Evolutionary conservation across 192 early-diverging fungal species (phyloP), one percentile per base, ranked within the genome.

Genomic region (Mortierella alpina): DNA sequence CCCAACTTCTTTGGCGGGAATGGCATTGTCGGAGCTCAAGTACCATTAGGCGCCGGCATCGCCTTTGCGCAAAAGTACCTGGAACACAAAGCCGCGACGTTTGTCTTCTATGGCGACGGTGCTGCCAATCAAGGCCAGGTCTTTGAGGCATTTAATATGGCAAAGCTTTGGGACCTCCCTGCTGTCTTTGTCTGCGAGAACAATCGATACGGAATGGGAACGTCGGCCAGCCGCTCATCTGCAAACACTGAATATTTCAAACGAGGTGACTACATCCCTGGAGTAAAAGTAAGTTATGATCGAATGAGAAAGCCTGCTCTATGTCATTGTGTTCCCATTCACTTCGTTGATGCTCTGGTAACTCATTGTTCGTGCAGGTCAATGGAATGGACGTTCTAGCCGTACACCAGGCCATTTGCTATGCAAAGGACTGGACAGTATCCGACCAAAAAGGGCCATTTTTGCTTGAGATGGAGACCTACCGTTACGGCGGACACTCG

Each of bases 191-290:
- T 94, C 9, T 99, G 97, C 85, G 97, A 99, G 85, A 99, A 99
- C 92, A 99, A 99, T 91, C 92, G 88, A 82, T 99, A 97, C 78
- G 96, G 96, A 41, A 99, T 99, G 97, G 97, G 97, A 56, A 99
- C 96, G 2, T 89, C 95, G 15, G 94, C 93, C n/a, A 74, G 67
- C 50, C 93, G 97, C 57, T 92, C 96, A 14, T 92, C 95, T 17
- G 96, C 95, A 46, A 94, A 90, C 73, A 94, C 95, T 55, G 90
- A 95, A 72, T 97, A 97, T 91, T 97, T 90, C 85, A 95, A 92
- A 63, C 92, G 96, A 67, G 95, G 93, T 70, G 94, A 95, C 84
- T 99, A 96, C 86, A 96, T 97, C 71, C 97, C 96, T 20, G 96
- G 97, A 67, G 87, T 99, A 69, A 91, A 91, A 54, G 92, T 91